Evolutionary conservation across 345 rosid genomes (phyloP).

Genomic region (Adansonia digitata): DNA sequence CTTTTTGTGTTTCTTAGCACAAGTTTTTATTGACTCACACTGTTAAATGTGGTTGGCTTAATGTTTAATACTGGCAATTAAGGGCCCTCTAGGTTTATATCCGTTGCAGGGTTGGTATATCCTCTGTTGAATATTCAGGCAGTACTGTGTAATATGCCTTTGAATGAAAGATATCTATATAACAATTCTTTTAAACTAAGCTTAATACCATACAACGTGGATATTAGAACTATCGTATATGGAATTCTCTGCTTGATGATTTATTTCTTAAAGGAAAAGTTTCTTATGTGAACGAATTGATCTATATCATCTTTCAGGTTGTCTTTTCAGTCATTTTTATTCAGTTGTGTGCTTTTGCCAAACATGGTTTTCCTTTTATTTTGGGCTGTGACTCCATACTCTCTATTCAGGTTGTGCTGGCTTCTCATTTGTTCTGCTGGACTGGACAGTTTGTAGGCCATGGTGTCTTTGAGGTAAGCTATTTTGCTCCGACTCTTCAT

Average conservation of each 20-base stretch:
- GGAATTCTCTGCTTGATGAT: not conserved
- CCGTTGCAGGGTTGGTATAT: not conserved
- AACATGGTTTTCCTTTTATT: not conserved
- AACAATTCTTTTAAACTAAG: not conserved
- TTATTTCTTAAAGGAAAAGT: not conserved
- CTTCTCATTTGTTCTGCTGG: constrained; percentile 71
- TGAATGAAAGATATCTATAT: not conserved
- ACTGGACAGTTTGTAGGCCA: constrained; percentile 80
- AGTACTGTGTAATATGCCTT: not conserved
- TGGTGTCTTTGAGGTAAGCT: constrained; percentile 85
- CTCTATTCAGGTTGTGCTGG: constrained; percentile 57
- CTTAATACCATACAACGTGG: not conserved
- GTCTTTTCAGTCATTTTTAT: not conserved
- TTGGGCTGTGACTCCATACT: not conserved
- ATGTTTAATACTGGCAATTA: not conserved
- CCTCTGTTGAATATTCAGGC: not conserved
- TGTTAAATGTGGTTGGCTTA: not conserved
- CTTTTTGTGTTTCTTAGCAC: not conserved
- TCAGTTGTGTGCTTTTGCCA: not conserved
- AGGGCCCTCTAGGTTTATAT: not conserved
- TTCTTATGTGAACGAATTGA: not conserved
- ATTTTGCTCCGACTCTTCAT: no score
- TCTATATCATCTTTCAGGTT: not conserved
- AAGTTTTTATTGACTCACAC: not conserved
- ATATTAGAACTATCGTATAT: not conserved